Conservation (phyloP, 2,329 filamentous ascomycete genomes). For the Talaromyces pinophilus region DNA sequence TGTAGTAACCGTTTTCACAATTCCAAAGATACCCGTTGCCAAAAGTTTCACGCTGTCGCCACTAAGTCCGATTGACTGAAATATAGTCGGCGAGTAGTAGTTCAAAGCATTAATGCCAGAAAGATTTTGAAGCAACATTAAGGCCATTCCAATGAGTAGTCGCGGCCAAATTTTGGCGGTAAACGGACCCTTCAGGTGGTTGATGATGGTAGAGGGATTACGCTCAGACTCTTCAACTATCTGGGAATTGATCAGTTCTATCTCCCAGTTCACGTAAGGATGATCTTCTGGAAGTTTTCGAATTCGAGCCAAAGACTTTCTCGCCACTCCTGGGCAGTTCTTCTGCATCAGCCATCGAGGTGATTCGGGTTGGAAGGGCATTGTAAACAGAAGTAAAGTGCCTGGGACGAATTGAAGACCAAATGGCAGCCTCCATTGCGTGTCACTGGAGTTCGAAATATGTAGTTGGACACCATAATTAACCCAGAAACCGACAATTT, state of each 20-base stretch:
- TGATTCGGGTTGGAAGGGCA: slow-evolving; percentile 65
- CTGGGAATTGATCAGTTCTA: slow-evolving; percentile 58
- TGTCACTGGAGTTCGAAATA: slow-evolving; percentile 38
- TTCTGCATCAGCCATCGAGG: slow-evolving; percentile 68
- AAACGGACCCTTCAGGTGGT: slow-evolving; percentile 52
- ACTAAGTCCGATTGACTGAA: slow-evolving; percentile 63
- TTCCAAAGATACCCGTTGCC: slow-evolving; percentile 72
- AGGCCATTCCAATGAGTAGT: slow-evolving; percentile 55
- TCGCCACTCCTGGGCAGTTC: slow-evolving; percentile 68
- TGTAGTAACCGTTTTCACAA: slow-evolving; percentile 68
- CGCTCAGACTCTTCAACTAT: not conserved
- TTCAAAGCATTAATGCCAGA: slow-evolving; percentile 61
- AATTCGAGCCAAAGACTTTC: slow-evolving; percentile 57
- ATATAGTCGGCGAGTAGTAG: slow-evolving; percentile 71
- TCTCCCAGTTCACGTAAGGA: slow-evolving; percentile 60
- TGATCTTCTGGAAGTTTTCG: slow-evolving; percentile 57
- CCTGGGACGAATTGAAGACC: slow-evolving; percentile 66
- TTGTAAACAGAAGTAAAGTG: slow-evolving; percentile 59
- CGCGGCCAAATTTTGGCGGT: slow-evolving; percentile 59
- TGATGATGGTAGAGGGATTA: not conserved
- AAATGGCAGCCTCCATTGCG: slow-evolving; percentile 63
- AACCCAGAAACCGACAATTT: slow-evolving; percentile 53
- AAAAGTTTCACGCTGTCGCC: slow-evolving; percentile 63
- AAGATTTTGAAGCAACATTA: slow-evolving; percentile 59
- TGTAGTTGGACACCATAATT: slow-evolving; percentile 57